Evolutionary conservation across 2,329 filamentous ascomycete genomes (phyloP).

Genomic region (Aspergillus felis): DNA sequence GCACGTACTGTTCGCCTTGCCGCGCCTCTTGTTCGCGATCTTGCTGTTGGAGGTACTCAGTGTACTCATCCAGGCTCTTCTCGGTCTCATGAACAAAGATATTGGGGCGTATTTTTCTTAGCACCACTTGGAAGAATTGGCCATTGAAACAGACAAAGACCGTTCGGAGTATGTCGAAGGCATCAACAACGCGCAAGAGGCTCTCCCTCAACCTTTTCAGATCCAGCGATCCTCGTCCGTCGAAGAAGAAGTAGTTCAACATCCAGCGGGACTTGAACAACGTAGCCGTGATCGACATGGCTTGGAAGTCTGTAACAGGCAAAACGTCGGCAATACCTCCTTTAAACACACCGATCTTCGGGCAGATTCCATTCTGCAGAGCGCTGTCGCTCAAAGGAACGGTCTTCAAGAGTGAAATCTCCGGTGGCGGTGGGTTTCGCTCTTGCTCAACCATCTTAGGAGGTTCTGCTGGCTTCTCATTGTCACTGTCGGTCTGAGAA

Average conservation of each 20-base stretch:
- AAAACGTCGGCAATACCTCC: constrained; percentile 55
- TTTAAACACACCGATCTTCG: constrained; percentile 49
- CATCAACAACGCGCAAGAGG: constrained; percentile 51
- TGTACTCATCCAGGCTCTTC: constrained; percentile 49
- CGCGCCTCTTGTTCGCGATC: constrained; percentile 56
- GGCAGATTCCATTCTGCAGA: constrained; percentile 47
- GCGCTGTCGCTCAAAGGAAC: constrained; percentile 34
- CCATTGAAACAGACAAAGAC: constrained; percentile 56
- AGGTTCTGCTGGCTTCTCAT: constrained; percentile 8
- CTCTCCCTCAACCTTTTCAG: constrained; percentile 45
- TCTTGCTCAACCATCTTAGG: background rate
- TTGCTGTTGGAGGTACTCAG: constrained; percentile 50
- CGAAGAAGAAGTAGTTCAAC: constrained; percentile 56
- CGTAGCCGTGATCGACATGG: constrained; percentile 34
- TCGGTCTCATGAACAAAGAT: constrained; percentile 54
- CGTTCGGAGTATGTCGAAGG: constrained; percentile 63
- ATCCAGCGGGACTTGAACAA: constrained; percentile 39
- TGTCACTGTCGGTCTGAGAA: constrained; percentile 12
- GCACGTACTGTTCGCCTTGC: constrained; percentile 58
- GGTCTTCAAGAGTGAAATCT: constrained; percentile 25
- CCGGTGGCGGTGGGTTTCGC: constrained; percentile 3
- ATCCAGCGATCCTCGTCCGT: constrained; percentile 43
- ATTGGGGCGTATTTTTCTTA: constrained; percentile 51
- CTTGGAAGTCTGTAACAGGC: constrained; percentile 51
- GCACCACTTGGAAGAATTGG: constrained; percentile 54